Conservation (phyloP, 23 red algal species). For the Agarophyton chilense region DNA sequence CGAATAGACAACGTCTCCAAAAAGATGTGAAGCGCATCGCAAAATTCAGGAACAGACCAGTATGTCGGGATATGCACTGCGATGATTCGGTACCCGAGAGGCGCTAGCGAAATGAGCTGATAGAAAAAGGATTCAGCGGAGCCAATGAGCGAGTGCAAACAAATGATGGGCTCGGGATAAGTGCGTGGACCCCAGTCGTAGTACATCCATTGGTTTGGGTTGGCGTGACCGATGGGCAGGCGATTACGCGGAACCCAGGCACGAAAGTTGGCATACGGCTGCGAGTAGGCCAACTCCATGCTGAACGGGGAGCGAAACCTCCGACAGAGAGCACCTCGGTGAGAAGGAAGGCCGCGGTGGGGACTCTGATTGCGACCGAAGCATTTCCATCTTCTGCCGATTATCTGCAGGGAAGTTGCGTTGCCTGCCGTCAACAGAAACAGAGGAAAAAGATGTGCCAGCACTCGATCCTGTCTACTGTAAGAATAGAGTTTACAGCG, state of each 20-base stretch:
- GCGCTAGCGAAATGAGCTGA: slow-evolving; percentile 70
- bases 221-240: slow-evolving; percentile 66
- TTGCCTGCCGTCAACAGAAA: neutral
- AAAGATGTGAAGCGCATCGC: slow-evolving; percentile 81
- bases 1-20: slow-evolving; percentile 73
- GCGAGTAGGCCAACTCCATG: slow-evolving; percentile 66
- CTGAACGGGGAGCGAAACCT: neutral
- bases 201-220: slow-evolving; percentile 67
- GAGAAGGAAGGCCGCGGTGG: no score
- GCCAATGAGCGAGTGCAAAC: slow-evolving; percentile 77
- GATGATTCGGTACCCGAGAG: slow-evolving; percentile 85
- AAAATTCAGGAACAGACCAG: slow-evolving; percentile 76
- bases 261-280: slow-evolving; percentile 92
- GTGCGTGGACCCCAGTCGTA: slow-evolving; percentile 93
- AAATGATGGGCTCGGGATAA: slow-evolving; percentile 86
- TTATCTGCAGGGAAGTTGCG: neutral
- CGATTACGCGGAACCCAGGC: slow-evolving; percentile 88
- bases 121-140: slow-evolving; percentile 80
- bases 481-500: neutral
- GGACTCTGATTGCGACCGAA: no score
- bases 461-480: neutral
- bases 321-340: neutral
- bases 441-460: neutral
- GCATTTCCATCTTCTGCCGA: no score
- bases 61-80: slow-evolving; percentile 76